Percentiles rank a stretch among this genome's conserved stretches.
Evolutionary conservation across 2,329 filamentous ascomycete genomes (phyloP).

Genomic region (Seiridium unicorne): DNA sequence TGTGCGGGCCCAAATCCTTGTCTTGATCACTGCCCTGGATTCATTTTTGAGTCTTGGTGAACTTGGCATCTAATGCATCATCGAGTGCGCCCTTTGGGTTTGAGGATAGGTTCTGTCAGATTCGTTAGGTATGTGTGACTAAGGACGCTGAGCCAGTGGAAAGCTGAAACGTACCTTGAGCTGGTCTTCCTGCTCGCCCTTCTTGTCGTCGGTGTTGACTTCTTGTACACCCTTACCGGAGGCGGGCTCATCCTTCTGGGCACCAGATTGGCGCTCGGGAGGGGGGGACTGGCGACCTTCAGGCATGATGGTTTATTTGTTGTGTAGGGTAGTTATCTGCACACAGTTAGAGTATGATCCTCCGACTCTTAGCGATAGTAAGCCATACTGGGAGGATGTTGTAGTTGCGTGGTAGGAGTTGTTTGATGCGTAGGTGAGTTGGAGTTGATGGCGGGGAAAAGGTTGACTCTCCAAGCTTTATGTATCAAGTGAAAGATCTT

Average conservation of each 20-base stretch:
- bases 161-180: slow-evolving; percentile 40
- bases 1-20: neutral
- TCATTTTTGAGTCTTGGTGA: slow-evolving; percentile 44
- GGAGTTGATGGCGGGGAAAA: neutral
- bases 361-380: neutral
- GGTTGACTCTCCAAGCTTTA: neutral
- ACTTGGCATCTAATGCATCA: slow-evolving; percentile 59
- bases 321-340: too few species aligned
- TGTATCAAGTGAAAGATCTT: neutral
- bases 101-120: slow-evolving; percentile 48
- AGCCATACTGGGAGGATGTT: neutral
- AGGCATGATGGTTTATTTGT: slow-evolving; percentile 47
- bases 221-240: slow-evolving; percentile 58
- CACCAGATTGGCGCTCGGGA: slow-evolving; percentile 64
- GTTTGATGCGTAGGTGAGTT: neutral
- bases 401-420: neutral
- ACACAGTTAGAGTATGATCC: too few species aligned
- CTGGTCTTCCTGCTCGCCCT: slow-evolving; percentile 52
- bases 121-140: slow-evolving; percentile 6
- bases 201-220: slow-evolving; percentile 42
- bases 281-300: slow-evolving; percentile 76
- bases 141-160: neutral
- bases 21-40: neutral
- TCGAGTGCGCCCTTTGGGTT: slow-evolving; percentile 68
- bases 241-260: slow-evolving; percentile 61